A percentile compares a stretch with the other conserved stretches of the same genome.
Evolutionary conservation across 495 filamentous ascomycete species (phyloP).

Genomic region (Hyphodiscus hymeniophilus): DNA sequence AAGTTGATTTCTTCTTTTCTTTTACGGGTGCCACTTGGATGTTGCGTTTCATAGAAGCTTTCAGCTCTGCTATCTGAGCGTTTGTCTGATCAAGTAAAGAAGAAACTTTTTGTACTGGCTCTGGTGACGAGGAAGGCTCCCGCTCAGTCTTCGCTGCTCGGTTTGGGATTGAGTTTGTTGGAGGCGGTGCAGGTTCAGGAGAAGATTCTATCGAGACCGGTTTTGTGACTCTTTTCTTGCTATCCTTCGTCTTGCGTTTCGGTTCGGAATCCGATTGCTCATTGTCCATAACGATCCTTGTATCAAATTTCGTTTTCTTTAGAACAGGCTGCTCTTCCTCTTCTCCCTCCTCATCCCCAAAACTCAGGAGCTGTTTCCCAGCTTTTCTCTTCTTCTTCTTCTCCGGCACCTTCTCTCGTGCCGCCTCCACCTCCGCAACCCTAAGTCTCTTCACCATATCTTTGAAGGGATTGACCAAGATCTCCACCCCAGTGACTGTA

Average conservation of each 20-base stretch:
- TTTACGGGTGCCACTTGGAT: conserved; percentile 48
- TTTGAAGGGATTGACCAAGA: conserved; percentile 83
- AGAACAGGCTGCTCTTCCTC: conserved; percentile 46
- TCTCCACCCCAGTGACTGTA: conserved; percentile 69
- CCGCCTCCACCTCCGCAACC: conserved; percentile 31
- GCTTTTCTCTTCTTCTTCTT: conserved; percentile 69
- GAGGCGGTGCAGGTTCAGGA: conserved; percentile 17
- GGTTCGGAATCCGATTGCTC: conserved; percentile 24
- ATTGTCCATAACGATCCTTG: conserved; percentile 63
- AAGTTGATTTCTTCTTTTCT: conserved; percentile 55
- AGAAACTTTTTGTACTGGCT: conserved; percentile 24
- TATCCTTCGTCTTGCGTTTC: conserved; percentile 30
- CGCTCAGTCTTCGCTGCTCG: conserved; percentile 16
- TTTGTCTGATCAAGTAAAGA: conserved; percentile 75
- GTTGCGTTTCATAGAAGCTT: conserved; percentile 85
- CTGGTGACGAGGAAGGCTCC: conserved; percentile 24
- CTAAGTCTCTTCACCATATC: conserved; percentile 71
- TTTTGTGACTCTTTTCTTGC: conserved; percentile 23
- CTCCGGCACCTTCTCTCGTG: conserved; percentile 25
- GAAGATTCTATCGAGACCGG: conserved; percentile 22
- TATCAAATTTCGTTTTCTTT: conserved; percentile 90
- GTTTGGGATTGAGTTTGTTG: conserved; percentile 18
- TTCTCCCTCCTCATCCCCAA: conserved; percentile 80
- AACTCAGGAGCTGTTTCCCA: conserved; percentile 78
- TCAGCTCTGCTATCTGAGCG: conserved; percentile 82